phyloP scores from a whole-genome alignment of 2,329 filamentous ascomycete genomes.

The Pyrenochaeta sp. region DNA sequence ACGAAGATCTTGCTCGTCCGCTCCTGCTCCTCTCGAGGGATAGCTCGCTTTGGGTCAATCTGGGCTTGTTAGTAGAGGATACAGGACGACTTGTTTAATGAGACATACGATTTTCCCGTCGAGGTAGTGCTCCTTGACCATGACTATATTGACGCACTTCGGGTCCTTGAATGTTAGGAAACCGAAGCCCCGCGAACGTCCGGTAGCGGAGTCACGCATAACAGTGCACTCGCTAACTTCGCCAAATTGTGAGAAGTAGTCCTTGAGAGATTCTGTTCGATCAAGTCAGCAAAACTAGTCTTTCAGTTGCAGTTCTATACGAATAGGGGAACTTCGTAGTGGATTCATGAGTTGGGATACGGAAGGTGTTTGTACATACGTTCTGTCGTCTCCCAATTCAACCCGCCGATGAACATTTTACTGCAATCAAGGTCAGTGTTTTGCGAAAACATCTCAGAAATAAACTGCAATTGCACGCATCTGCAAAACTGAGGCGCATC shows the following conservation, averaged over 20 bases:
- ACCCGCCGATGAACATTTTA: constrained; percentile 99
- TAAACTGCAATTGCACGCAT: background rate
- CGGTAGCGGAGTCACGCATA: constrained; percentile 96
- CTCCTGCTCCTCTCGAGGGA: constrained; percentile 96
- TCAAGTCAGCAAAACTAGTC: constrained; percentile 6
- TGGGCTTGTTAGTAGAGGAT: constrained; percentile 52
- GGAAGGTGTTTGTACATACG: constrained; percentile 67
- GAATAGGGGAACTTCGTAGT: background rate
- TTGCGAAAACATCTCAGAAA: background rate
- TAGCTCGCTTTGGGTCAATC: constrained; percentile 98
- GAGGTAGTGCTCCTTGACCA: constrained; percentile 99
- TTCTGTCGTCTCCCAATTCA: constrained; percentile 99
- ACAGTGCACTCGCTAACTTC: constrained; percentile 98
- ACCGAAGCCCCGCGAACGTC: constrained; percentile 92
- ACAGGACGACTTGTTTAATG: constrained; percentile 6
- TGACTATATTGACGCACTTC: constrained; percentile 97
- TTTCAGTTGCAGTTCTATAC: background rate
- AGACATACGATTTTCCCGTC: constrained; percentile 94
- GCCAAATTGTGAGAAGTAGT: constrained; percentile 98
- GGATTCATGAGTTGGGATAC: background rate
- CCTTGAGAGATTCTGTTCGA: constrained; percentile 83
- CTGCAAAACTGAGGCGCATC: constrained; percentile 19
- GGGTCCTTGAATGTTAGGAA: constrained; percentile 98
- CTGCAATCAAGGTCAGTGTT: constrained; percentile 58
- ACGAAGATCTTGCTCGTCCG: constrained; percentile 99